phyloP scores from a whole-genome alignment of 2,329 filamentous ascomycete genomes.

The Hypoxylon sp. region DNA sequence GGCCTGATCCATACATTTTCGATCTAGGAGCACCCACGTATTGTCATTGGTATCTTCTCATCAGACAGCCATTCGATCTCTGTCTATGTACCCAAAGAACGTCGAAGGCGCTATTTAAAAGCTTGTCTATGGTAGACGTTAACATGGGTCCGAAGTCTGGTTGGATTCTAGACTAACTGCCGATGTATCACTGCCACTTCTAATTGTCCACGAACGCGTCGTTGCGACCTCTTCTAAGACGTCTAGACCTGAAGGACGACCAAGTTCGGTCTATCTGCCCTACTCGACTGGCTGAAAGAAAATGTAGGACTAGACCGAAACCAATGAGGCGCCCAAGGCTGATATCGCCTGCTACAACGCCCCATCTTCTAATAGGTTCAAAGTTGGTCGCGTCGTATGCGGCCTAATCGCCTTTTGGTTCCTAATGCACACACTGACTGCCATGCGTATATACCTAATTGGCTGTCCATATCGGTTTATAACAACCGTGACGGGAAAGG shows the following conservation, averaged over 20 bases:
- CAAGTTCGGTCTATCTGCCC: constrained; percentile 35
- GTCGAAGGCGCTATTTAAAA: constrained; percentile 18
- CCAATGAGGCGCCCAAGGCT: constrained; percentile 40
- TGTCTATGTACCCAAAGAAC: constrained; percentile 1
- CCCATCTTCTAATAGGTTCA: constrained; percentile 33
- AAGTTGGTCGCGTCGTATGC: constrained; percentile 38
- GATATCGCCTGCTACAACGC: constrained; percentile 27
- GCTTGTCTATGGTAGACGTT: not conserved
- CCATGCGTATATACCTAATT: constrained; percentile 44
- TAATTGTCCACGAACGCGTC: constrained; percentile 31
- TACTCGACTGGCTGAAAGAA: constrained; percentile 29
- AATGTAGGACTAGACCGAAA: constrained; percentile 25
- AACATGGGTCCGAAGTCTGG: constrained; percentile 10
- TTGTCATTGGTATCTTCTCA: not conserved
- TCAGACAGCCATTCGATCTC: constrained; percentile 10
- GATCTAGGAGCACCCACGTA: constrained; percentile 7
- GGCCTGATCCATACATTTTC: constrained; percentile 7
- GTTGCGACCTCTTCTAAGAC: constrained; percentile 28
- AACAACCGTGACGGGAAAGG: constrained; percentile 31
- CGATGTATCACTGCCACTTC: constrained; percentile 27
- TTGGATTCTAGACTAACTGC: constrained; percentile 25
- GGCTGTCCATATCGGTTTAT: constrained; percentile 23
- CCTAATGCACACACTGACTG: constrained; percentile 40
- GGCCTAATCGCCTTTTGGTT: constrained; percentile 39
- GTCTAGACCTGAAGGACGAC: constrained; percentile 27